Evolutionary conservation across 2,329 filamentous ascomycete species (phyloP).

Genomic region (Neoscytalidium dimidiatum): DNA sequence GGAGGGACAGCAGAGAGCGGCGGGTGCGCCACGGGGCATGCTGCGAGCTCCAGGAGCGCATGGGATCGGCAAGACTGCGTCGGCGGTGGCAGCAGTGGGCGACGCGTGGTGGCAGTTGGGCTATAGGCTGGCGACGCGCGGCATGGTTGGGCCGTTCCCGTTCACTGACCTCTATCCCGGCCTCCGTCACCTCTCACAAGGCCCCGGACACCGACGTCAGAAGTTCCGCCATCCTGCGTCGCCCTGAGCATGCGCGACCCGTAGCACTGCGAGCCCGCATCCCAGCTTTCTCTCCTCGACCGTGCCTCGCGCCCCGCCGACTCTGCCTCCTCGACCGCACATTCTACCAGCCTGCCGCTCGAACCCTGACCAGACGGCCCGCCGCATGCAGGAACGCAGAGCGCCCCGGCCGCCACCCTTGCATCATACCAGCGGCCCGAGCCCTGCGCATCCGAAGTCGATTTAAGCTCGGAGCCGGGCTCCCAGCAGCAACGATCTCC

Average conservation of each 20-base stretch:
- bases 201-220: slow-evolving; percentile 9
- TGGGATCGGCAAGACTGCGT: neutral
- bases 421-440: neutral
- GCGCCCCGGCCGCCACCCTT: neutral
- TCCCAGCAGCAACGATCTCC: neutral
- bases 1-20: neutral
- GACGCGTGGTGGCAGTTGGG: neutral
- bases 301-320: too few species aligned
- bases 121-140: neutral
- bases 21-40: neutral
- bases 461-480: slow-evolving; percentile 3
- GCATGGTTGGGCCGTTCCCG: neutral
- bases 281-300: neutral
- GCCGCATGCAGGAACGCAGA: neutral
- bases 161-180: slow-evolving; percentile 13
- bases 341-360: neutral
- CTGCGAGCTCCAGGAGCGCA: neutral
- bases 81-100: neutral
- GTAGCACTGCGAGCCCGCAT: neutral
- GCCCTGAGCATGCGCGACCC: neutral
- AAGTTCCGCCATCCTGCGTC: neutral
- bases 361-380: neutral
- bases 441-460: neutral
- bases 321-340: neutral
- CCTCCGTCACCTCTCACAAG: slow-evolving; percentile 17